Evolutionary conservation across 2,329 filamentous ascomycete genomes (phyloP), one percentile per base, ranked within the genome.

Genomic region (Aspergillus niger): DNA sequence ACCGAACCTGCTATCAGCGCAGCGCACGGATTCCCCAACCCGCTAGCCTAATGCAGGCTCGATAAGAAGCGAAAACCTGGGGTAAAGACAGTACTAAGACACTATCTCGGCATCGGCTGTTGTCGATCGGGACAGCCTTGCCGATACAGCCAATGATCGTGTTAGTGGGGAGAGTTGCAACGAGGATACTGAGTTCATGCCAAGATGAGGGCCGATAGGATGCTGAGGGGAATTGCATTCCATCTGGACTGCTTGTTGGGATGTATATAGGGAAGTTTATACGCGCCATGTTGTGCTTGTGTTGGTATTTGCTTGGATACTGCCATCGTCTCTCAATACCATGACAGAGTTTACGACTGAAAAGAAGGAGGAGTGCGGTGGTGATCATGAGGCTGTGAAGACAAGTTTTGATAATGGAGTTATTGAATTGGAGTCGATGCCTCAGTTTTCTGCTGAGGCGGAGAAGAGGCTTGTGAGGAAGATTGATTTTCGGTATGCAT

Each of bases 381-480:
- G 8, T 22, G 44, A 20, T 7, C 5, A 32, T 47, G 58, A 39
- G 15, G 15, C 24, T 47, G 61, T 62, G 3, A 47, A 30, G 11
- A 32, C 54, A 17, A 63, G 56, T 17, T 7, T 63, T 11, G 63
- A 63, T 8, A 53, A 63, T 55, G 65, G 62, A 1, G 60, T 60
- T 36, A 15, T 65, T 26, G 58, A 63, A 51, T 54, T 58, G 7
- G 51, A 26, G 22, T 65, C 13, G 56, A 66, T 10, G 48, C 61
- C 8, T 54, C 55, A 59, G 20, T 69, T 63, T 53, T 65, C 67
- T 3, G 28, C 58, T 4, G 44, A 54, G 5, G 66, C 63, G 22
- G 67, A 69, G 55, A 66, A 51, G 52, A 64, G 22, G n/a, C 59
- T 69, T 2, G 65, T 69, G 8, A 52, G 63, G 20, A 69, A 68